Evolutionary conservation across 345 rosid species (phyloP).

Genomic region (Eucalyptus curtisii): DNA sequence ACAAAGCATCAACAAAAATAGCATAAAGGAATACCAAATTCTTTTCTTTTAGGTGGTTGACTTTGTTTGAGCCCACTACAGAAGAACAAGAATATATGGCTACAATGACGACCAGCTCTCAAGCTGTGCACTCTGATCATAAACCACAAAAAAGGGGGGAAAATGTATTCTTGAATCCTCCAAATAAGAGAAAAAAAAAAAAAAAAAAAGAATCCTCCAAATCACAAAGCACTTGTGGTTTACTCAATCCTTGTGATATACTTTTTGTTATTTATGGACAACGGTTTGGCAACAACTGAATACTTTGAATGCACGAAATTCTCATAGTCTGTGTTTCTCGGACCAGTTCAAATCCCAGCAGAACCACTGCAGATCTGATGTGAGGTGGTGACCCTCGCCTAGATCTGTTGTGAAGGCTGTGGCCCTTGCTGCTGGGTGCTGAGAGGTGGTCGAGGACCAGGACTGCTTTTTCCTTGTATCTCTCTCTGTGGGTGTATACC

Average conservation of each 20-base stretch:
- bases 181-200: too few species aligned
- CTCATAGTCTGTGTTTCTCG: background rate
- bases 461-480: background rate
- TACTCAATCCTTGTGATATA: background rate
- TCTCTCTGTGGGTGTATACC: background rate
- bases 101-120: background rate
- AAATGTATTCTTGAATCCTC: background rate
- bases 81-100: background rate
- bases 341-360: background rate
- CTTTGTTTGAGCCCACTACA: background rate
- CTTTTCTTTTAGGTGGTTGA: background rate
- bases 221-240: background rate
- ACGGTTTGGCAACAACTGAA: background rate
- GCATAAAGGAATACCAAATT: background rate
- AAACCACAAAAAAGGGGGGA: rapidly evolving
- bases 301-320: background rate
- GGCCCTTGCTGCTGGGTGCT: background rate
- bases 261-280: too few species aligned
- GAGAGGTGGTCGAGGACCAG: background rate
- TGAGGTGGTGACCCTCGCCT: background rate
- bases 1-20: background rate
- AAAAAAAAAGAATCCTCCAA: too few species aligned
- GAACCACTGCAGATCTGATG: background rate
- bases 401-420: background rate
- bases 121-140: background rate